Percentiles rank a stretch among this genome's conserved stretches.
These are phyloP conservation scores for Phytophthora litchii DNA, from an alignment of 352 stramenopile genomes.

Conservation along the genomic window DNA sequence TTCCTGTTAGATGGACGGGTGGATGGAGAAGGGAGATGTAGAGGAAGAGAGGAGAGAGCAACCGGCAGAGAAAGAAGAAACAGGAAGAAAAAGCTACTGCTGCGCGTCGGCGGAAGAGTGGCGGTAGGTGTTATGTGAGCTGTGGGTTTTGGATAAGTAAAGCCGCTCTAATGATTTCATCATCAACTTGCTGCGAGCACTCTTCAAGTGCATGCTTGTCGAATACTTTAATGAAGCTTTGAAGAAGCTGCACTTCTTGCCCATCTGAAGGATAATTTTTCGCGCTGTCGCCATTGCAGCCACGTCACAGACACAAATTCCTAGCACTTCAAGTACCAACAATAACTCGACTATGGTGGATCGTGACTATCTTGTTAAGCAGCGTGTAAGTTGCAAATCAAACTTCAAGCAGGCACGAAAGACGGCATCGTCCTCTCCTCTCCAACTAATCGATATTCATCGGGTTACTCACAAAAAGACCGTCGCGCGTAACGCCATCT, in stretches of 20 bases:
- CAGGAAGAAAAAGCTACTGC: slow-evolving; percentile 24
- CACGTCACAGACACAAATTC: neutral
- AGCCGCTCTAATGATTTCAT: slow-evolving; percentile 30
- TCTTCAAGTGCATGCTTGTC: slow-evolving; percentile 8
- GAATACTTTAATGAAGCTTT: neutral
- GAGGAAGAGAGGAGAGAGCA: slow-evolving; percentile 15
- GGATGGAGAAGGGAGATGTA: slow-evolving; percentile 11
- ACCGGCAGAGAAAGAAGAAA: slow-evolving; percentile 25
- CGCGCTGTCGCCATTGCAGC: neutral
- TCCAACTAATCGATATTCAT: slow-evolving; percentile 24
- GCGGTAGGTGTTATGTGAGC: slow-evolving; percentile 43
- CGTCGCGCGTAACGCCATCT: slow-evolving; percentile 2
- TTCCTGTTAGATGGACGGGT: slow-evolving; percentile 20
- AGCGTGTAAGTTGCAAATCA: slow-evolving; percentile 28
- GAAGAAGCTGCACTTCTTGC: neutral
- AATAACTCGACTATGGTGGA: slow-evolving; percentile 1
- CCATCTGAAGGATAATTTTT: neutral
- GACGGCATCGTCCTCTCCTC: slow-evolving; percentile 19
- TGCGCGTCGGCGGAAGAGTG: slow-evolving; percentile 17
- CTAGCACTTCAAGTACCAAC: slow-evolving; percentile 1
- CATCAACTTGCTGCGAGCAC: slow-evolving; percentile 6
- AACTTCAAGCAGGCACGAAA: slow-evolving; percentile 26
- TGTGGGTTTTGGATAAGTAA: slow-evolving; percentile 41
- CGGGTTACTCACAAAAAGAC: slow-evolving; percentile 29
- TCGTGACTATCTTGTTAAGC: slow-evolving; percentile 21